Conservation (phyloP, 345 rosid species). For the Pelargonium nanum region DNA sequence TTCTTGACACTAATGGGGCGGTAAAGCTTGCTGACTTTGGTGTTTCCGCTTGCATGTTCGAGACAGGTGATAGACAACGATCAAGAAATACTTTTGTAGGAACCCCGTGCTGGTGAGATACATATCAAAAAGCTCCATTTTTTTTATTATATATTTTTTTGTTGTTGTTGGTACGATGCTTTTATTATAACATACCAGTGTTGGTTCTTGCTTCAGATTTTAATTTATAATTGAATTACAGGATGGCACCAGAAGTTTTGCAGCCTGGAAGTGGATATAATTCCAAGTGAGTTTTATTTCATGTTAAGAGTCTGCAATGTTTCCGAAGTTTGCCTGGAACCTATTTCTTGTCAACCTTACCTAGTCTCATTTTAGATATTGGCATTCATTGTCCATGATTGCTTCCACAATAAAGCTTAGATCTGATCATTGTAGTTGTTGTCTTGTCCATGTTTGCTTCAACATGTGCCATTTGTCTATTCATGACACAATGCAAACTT, state of each 20-base stretch:
- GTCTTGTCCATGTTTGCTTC: background rate
- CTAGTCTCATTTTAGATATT: background rate
- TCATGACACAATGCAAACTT: background rate
- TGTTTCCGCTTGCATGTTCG: conserved; percentile 97
- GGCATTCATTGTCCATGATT: background rate
- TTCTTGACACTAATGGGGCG: conserved; percentile 65
- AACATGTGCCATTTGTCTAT: background rate
- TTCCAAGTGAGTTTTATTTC: conserved; percentile 59
- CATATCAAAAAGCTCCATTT: background rate
- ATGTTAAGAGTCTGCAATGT: background rate
- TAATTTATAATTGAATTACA: conserved; percentile 20
- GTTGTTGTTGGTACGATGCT: background rate
- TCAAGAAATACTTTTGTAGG: conserved; percentile 97
- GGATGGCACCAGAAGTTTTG: conserved; percentile 99
- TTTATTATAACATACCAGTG: too few relatives aligned
- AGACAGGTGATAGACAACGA: conserved; percentile 89
- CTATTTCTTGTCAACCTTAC: background rate
- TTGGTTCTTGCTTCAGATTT: background rate
- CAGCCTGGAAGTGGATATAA: conserved; percentile 98
- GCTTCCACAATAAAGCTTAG: background rate
- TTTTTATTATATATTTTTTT: too few relatives aligned
- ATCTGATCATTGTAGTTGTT: background rate
- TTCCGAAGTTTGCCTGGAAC: background rate
- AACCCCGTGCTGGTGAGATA: conserved; percentile 92
- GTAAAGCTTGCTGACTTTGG: conserved; percentile 98